Conservation (phyloP, 306 rosid species). For the Vicia sativa region DNA sequence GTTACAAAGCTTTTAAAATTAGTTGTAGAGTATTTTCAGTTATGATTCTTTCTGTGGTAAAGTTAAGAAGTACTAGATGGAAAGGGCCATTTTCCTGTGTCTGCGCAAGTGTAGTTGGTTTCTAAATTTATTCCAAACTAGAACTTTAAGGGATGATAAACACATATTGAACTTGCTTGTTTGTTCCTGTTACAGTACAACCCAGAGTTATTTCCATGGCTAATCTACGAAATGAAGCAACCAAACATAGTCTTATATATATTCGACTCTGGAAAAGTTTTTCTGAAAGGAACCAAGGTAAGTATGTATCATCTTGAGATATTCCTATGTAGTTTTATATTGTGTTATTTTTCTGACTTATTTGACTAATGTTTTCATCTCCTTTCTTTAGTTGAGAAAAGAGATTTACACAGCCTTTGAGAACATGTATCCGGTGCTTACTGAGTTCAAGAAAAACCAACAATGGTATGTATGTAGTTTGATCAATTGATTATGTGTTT, state of each 20-base stretch:
- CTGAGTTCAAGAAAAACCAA: neutral
- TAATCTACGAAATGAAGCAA: constrained; percentile 20
- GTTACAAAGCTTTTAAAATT: neutral
- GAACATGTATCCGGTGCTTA: constrained; percentile 15
- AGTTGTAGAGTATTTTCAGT: neutral
- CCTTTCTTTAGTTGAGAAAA: neutral
- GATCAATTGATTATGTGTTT: neutral
- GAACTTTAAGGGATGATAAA: constrained; percentile 1
- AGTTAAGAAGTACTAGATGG: neutral
- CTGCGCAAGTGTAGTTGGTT: neutral
- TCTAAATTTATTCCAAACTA: constrained; percentile 1
- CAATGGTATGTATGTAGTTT: constrained; percentile 45
- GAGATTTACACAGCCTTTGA: neutral
- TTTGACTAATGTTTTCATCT: neutral
- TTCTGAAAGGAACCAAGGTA: constrained; percentile 18
- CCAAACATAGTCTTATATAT: constrained; percentile 1
- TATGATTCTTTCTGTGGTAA: neutral
- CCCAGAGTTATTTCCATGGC: neutral
- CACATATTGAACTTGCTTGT: neutral
- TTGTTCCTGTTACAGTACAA: neutral
- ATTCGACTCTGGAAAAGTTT: neutral
- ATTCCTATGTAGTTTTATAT: neutral
- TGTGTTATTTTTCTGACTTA: neutral
- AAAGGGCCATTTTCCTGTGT: neutral
- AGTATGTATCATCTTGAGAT: neutral